A percentile compares a stretch with the other conserved stretches of the same genome.
phyloP scores from a whole-genome alignment of 179 eudicot genomes.

The Beta macrorhiza region DNA sequence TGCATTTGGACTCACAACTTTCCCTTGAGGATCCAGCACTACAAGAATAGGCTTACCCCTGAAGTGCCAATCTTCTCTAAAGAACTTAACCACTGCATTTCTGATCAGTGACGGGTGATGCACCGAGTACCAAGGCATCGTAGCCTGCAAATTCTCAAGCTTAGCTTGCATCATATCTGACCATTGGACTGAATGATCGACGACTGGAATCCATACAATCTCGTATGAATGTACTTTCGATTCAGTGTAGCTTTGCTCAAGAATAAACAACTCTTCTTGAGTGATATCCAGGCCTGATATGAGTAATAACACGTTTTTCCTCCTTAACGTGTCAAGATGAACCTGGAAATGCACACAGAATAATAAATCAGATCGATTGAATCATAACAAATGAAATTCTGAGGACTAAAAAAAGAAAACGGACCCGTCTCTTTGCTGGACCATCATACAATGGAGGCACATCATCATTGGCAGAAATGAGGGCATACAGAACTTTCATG shows the following conservation, averaged over 20 bases:
- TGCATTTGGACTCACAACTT: conserved; percentile 60
- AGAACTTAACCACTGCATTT: conserved; percentile 44
- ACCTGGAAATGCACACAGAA: conserved; percentile 31
- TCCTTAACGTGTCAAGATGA: conserved; percentile 44
- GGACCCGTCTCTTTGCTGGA: conserved; percentile 43
- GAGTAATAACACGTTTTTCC: conserved; percentile 55
- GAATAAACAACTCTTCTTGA: conserved; percentile 53
- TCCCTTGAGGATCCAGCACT: conserved; percentile 61
- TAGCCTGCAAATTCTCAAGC: conserved; percentile 43
- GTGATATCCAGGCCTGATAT: conserved; percentile 59
- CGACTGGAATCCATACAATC: conserved; percentile 62
- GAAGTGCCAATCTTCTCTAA: conserved; percentile 56
- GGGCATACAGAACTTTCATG: conserved; percentile 49
- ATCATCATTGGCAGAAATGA: conserved; percentile 45
- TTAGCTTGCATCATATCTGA: conserved; percentile 37
- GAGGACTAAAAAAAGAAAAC: background rate
- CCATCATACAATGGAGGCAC: conserved; percentile 48
- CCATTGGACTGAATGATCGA: conserved; percentile 45
- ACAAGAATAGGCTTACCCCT: conserved; percentile 58
- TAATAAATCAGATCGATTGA: no score
- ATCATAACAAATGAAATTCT: background rate
- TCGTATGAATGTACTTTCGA: conserved; percentile 51
- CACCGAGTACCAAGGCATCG: conserved; percentile 72
- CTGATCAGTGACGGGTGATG: conserved; percentile 45
- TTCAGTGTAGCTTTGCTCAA: conserved; percentile 59